phyloP scores from a whole-genome alignment of 2,329 filamentous ascomycete genomes.

The Fusarium duplospermum region DNA sequence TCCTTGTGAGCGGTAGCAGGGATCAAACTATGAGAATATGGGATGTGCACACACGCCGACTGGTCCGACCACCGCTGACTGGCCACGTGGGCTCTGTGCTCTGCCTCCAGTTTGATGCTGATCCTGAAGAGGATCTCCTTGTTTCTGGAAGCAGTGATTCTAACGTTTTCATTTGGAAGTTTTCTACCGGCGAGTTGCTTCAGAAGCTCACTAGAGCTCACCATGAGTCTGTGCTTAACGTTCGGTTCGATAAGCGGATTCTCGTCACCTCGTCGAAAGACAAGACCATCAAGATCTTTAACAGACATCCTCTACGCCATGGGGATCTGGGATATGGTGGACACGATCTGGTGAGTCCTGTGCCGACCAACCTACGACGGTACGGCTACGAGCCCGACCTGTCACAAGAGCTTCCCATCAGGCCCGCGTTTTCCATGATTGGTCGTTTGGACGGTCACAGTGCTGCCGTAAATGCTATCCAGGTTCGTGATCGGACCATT shows the following conservation, averaged over 20 bases:
- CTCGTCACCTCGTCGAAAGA: slow-evolving; percentile 98
- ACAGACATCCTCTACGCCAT: slow-evolving; percentile 74
- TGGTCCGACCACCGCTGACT: slow-evolving; percentile 77
- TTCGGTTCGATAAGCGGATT: slow-evolving; percentile 90
- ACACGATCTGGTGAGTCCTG: slow-evolving; percentile 60
- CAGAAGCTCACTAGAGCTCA: slow-evolving; percentile 83
- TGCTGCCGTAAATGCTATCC: slow-evolving; percentile 95
- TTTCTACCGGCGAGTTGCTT: slow-evolving; percentile 87
- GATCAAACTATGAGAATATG: slow-evolving; percentile 91
- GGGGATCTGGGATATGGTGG: slow-evolving; percentile 68
- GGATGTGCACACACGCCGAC: slow-evolving; percentile 83
- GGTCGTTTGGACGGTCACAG: slow-evolving; percentile 85
- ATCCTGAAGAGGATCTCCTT: slow-evolving; percentile 89
- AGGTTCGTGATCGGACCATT: slow-evolving; percentile 85
- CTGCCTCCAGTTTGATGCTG: slow-evolving; percentile 93
- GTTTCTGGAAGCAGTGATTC: slow-evolving; percentile 95
- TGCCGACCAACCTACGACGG: slow-evolving; percentile 62
- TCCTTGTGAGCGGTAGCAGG: slow-evolving; percentile 91
- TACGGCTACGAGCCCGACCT: slow-evolving; percentile 66
- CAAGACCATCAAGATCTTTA: slow-evolving; percentile 97
- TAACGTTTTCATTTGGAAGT: slow-evolving; percentile 90
- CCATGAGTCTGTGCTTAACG: slow-evolving; percentile 89
- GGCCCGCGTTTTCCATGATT: slow-evolving; percentile 79
- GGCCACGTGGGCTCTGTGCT: slow-evolving; percentile 90
- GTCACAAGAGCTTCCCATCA: slow-evolving; percentile 60